Evolutionary conservation across 2,329 filamentous ascomycete species (phyloP), one percentile per base, ranked within the genome.

Genomic region (Pseudogymnoascus sp.): DNA sequence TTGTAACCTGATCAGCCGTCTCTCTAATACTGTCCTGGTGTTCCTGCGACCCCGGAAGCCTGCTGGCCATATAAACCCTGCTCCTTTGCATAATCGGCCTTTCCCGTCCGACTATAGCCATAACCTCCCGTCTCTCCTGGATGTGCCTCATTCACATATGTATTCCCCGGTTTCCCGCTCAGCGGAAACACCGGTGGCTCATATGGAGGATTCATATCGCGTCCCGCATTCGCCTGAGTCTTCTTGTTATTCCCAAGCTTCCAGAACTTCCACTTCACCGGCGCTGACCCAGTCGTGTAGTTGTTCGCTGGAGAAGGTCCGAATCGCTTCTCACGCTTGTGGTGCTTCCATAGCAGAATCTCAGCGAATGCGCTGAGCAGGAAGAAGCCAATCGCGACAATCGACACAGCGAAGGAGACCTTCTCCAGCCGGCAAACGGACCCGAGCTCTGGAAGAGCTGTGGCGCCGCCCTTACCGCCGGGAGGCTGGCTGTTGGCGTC

Each of bases 351-450:
- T 54, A 93, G 83, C 60, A 82, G 79, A 61, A 91, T 67, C 71
- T 93, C 89, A 67, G 89, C 79, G 64, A 86, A 73, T 62, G 89
- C 85, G 60, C 89, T 90, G 71, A 90, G 72, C 70, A 91, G 72
- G 81, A 93, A 95, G 76, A 93, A 86, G 77, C 90, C 75, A 60
- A 89, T 86, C 71, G 83, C 89, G 64, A 92, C 83, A 65, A 97
- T 89, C 31, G 92, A 79, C 14, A 95, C 86, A 3, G 90, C 89
- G 68, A 97, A 87, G 65, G 81, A 83, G 51, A 87, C 91, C 60
- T 86, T 90, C 76, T 96, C 85, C 68, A 96, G 78, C 65, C 81
- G 81, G 79, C 93, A 97, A 0, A 88, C 86, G 65, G 84, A 83
- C n/a, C 76, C 75, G 51, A 82, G 76, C 29, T 73, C 77, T 3